Evolutionary conservation across 257 asterid genomes (phyloP).

Genomic region (Nicotiana attenuata): DNA sequence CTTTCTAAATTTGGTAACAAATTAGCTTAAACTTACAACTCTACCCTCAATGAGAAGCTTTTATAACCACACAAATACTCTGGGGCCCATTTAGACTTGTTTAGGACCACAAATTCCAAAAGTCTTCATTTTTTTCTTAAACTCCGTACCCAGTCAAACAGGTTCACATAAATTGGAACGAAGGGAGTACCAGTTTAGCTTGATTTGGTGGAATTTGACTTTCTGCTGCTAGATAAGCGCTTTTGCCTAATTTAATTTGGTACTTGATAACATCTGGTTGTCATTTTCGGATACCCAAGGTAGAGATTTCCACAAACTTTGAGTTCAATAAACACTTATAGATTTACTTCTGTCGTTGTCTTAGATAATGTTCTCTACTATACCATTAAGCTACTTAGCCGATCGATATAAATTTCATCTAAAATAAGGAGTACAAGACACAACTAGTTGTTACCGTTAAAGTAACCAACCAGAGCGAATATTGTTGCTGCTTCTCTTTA

Average conservation of each 20-base stretch:
- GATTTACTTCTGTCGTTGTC: background rate
- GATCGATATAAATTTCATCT: background rate
- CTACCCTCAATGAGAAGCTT: no score
- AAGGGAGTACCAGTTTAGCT: no score
- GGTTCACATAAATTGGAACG: no score
- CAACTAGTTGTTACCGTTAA: background rate
- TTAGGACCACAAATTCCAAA: no score
- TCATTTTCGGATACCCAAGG: background rate
- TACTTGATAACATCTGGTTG: background rate
- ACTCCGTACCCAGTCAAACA: no score
- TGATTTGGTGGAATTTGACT: background rate
- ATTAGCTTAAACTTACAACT: no score
- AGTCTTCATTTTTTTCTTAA: no score
- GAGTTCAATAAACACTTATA: background rate
- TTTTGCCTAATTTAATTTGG: background rate
- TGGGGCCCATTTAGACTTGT: no score
- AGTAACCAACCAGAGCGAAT: slow-evolving; percentile 1
- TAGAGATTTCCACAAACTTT: background rate
- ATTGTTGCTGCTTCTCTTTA: background rate
- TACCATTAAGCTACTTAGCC: background rate
- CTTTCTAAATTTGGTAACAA: no score
- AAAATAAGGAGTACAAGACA: background rate
- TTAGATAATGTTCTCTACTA: background rate
- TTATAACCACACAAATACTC: no score
- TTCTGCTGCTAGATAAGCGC: background rate